A percentile compares a stretch with the other conserved stretches of the same genome.
Conservation (phyloP, 495 filamentous ascomycete genomes). For the Neurospora discreta region DNA sequence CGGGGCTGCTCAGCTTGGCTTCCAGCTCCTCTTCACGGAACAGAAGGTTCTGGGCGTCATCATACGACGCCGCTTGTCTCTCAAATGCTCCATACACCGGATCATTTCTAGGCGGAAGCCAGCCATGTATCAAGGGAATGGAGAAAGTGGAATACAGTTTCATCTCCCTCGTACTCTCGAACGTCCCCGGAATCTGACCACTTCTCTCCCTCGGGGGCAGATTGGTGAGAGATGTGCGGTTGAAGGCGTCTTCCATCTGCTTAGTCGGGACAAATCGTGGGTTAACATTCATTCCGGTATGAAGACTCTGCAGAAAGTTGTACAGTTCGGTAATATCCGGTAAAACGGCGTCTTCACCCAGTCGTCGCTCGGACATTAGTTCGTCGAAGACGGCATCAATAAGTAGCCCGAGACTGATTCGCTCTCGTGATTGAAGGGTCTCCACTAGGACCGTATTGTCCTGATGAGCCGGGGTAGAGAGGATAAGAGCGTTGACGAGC, state of each 20-base stretch:
- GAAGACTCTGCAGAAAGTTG: constrained; percentile 73
- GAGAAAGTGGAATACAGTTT: constrained; percentile 75
- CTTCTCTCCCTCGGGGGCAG: constrained; percentile 33
- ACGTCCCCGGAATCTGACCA: constrained; percentile 51
- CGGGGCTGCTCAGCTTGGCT: constrained; percentile 51
- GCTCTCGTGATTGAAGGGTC: constrained; percentile 65
- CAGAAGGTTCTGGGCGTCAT: constrained; percentile 78
- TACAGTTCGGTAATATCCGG: constrained; percentile 85
- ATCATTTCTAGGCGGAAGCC: constrained; percentile 61
- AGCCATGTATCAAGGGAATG: constrained; percentile 87
- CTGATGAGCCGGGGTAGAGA: constrained; percentile 56
- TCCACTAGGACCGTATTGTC: constrained; percentile 60
- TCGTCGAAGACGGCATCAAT: constrained; percentile 87
- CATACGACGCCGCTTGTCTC: constrained; percentile 68
- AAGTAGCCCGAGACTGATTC: constrained; percentile 74
- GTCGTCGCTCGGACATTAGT: constrained; percentile 55
- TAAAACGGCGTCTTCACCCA: constrained; percentile 34
- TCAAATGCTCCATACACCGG: constrained; percentile 52
- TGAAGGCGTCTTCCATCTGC: constrained; percentile 31
- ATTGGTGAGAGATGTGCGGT: constrained; percentile 30
- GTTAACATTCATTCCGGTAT: constrained; percentile 98
- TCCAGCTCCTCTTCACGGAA: constrained; percentile 85
- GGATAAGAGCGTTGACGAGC: constrained; percentile 80
- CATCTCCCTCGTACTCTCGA: constrained; percentile 77
- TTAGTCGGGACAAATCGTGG: constrained; percentile 59